Evolutionary conservation across 2,329 filamentous ascomycete genomes (phyloP).

Genomic region (Fusarium nodosum): DNA sequence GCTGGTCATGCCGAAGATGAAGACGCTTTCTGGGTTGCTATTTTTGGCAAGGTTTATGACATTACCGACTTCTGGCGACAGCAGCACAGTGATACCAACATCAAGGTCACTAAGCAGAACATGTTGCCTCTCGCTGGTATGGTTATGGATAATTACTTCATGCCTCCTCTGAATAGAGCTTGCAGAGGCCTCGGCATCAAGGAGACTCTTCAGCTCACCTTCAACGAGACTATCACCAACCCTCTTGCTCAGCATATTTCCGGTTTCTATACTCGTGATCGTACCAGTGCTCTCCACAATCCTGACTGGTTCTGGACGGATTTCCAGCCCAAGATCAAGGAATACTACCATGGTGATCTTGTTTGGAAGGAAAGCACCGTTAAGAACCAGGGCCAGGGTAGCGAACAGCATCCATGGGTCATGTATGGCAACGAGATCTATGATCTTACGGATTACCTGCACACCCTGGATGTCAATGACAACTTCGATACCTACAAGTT

Average conservation of each 20-base stretch:
- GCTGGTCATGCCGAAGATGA: slow-evolving; percentile 77
- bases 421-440: slow-evolving; percentile 83
- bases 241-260: slow-evolving; percentile 74
- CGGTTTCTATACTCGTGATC: slow-evolving; percentile 69
- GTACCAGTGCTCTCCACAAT: slow-evolving; percentile 69
- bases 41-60: slow-evolving; percentile 92
- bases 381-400: slow-evolving; percentile 70
- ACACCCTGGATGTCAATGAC: slow-evolving; percentile 74
- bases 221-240: slow-evolving; percentile 73
- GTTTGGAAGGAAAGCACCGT: slow-evolving; percentile 76
- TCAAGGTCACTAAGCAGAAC: slow-evolving; percentile 68
- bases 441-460: slow-evolving; percentile 92
- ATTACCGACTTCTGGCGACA: slow-evolving; percentile 87
- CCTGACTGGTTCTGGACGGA: slow-evolving; percentile 81
- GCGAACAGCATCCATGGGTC: slow-evolving; percentile 81
- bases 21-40: slow-evolving; percentile 87
- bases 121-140: slow-evolving; percentile 86
- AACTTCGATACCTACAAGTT: slow-evolving; percentile 74
- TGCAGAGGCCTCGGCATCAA: slow-evolving; percentile 80
- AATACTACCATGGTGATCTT: slow-evolving; percentile 89
- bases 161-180: slow-evolving; percentile 78
- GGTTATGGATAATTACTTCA: slow-evolving; percentile 88
- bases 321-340: slow-evolving; percentile 84
- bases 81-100: slow-evolving; percentile 82
- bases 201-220: slow-evolving; percentile 66